phyloP scores from a whole-genome alignment of 345 rosid genomes.

The Eutrema heterophyllum region DNA sequence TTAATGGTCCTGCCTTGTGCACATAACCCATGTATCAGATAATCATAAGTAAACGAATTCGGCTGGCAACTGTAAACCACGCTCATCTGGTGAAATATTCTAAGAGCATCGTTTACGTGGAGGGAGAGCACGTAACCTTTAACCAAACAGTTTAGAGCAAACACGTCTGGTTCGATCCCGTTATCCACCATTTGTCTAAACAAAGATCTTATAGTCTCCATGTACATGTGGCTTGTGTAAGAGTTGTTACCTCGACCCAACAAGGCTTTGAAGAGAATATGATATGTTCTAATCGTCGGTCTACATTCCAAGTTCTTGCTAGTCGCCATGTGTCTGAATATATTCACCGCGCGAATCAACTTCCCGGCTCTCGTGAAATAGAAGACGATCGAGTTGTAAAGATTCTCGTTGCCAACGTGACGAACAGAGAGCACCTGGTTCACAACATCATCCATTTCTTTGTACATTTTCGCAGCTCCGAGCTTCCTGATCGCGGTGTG shows the following conservation, averaged over 20 bases:
- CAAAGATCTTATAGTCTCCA: constrained; percentile 72
- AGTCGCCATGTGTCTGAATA: constrained; percentile 70
- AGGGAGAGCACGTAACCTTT: constrained; percentile 85
- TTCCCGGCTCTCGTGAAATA: constrained; percentile 76
- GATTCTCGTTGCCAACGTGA: constrained; percentile 58
- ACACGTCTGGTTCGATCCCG: constrained; percentile 75
- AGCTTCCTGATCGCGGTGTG: constrained; percentile 72
- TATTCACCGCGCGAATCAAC: constrained; percentile 75
- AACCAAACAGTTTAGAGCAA: constrained; percentile 45
- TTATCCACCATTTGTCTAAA: constrained; percentile 81
- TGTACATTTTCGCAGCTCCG: constrained; percentile 72
- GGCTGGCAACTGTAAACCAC: constrained; percentile 64
- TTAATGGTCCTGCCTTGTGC: constrained; percentile 76
- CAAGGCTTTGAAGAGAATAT: constrained; percentile 70
- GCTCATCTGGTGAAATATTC: constrained; percentile 89
- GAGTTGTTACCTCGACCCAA: constrained; percentile 71
- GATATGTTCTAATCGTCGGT: constrained; percentile 74
- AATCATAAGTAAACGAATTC: constrained; percentile 72
- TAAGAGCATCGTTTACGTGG: constrained; percentile 87
- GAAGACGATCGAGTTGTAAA: constrained; percentile 65
- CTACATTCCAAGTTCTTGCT: constrained; percentile 54
- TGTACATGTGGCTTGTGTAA: constrained; percentile 65
- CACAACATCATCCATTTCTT: constrained; percentile 82
- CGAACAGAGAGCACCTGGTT: constrained; percentile 69
- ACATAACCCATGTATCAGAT: constrained; percentile 81